These are phyloP conservation scores for Abortiporus biennis DNA, from an alignment of 1,284 basidiomycete genomes.

Conservation along the genomic window DNA sequence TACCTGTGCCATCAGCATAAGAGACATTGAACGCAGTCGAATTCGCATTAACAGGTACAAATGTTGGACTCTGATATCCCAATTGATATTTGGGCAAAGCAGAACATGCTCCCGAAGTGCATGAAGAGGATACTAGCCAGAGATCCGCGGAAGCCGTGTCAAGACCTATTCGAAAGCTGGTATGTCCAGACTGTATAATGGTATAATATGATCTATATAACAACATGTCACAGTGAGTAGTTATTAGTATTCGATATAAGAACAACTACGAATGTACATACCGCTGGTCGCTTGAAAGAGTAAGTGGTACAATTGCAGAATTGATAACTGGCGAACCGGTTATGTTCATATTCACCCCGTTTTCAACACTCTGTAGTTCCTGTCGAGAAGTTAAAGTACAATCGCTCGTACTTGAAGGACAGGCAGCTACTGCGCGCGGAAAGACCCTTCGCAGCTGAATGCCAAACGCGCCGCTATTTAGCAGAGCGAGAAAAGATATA, in stretches of 20 bases:
- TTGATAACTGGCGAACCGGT: slow-evolving; percentile 15
- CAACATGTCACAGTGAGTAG: background rate
- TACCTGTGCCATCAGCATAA: slow-evolving; percentile 66
- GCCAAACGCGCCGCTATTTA: too few relatives aligned
- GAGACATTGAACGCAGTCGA: slow-evolving; percentile 48
- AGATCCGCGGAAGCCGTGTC: slow-evolving; percentile 76
- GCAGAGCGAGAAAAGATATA: too few relatives aligned
- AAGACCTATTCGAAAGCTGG: slow-evolving; percentile 62
- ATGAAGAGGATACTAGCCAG: slow-evolving; percentile 64
- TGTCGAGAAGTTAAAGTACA: slow-evolving; percentile 11
- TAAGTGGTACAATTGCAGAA: slow-evolving; percentile 23
- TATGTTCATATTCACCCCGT: slow-evolving; percentile 10
- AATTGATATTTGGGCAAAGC: slow-evolving; percentile 61
- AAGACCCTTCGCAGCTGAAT: too few relatives aligned
- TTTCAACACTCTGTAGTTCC: slow-evolving; percentile 18
- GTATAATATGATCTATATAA: slow-evolving; percentile 58
- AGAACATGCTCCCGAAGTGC: slow-evolving; percentile 46
- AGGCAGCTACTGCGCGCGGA: too few relatives aligned
- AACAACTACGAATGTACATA: slow-evolving; percentile 19
- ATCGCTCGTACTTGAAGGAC: too few relatives aligned
- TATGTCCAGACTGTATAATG: slow-evolving; percentile 49
- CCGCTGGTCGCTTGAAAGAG: slow-evolving; percentile 25
- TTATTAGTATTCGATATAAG: too few relatives aligned
- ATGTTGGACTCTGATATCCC: slow-evolving; percentile 58
- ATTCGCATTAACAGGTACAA: slow-evolving; percentile 53